Evolutionary conservation across 1,284 basidiomycete species (phyloP), one percentile per base, ranked within the genome.

Genomic region (Marasmius tenuissimus): DNA sequence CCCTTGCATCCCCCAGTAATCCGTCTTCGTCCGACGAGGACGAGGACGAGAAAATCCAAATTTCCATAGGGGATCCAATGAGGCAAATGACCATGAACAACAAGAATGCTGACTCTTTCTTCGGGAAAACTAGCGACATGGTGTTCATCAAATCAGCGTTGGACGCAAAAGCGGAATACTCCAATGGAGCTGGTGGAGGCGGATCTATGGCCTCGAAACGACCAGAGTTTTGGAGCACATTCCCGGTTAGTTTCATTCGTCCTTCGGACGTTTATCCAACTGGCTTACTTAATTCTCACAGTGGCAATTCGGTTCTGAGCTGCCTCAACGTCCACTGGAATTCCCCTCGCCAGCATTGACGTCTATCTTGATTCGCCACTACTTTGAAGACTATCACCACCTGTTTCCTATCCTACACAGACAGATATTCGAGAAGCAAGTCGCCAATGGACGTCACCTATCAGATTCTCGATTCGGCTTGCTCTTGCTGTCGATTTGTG

Each of bases 351-450:
- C 74, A 0, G 85, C 87, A 56, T 75, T 92, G 16, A 78, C 84
- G 33, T 66, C 67, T 4, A 60, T 62, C 2, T 78, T 93, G 37
- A 77, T 92, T 61, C 79, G 86, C 14, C 75, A 84, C 12, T 92
- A 85, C 70, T 92, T 92, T 68, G 64, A 64, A 3, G 66, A 81
- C 51, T 67, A 80, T 67, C 87, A 90, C 70, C 66, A 72, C 14
- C 73, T 82, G 61, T 70, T 81, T 16, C 85, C 86, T 3, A 73
- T 92, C 16, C 71, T 93, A 9, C 89, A 92, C 67, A 81, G 82
- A 0, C 81, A 82, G 2, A 83, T 81, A 18, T 91, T 93, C 67
- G 80, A 86, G 58, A 71, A 75, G 14, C 75, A 81, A 50, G 71
- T 88, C 49, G 70, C 69, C 22, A 77, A 82, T 8, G 78, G 81